A percentile compares a stretch with the other conserved stretches of the same genome.
These are phyloP conservation scores for Evansstolkia leycettana DNA, from an alignment of 495 filamentous ascomycete genomes.

Conservation along the genomic window DNA sequence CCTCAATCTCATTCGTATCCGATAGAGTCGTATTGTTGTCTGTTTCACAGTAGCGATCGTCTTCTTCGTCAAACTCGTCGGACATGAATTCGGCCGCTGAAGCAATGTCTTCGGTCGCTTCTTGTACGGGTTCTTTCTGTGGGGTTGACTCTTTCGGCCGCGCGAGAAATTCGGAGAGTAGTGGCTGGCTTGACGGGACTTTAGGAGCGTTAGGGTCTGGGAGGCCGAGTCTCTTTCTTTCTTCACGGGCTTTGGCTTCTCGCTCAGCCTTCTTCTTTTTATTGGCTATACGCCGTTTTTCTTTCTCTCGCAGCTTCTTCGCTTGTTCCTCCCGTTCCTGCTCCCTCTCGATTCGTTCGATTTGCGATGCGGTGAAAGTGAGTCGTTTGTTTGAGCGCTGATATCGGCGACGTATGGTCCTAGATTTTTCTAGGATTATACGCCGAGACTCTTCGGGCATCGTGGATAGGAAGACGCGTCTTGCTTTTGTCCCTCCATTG, in stretches of 20 bases:
- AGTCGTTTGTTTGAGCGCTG: slow-evolving; percentile 34
- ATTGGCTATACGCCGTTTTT: slow-evolving; percentile 24
- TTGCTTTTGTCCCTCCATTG: too few species aligned
- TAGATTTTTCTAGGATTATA: slow-evolving; percentile 34
- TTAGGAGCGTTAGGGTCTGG: slow-evolving; percentile 28
- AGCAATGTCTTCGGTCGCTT: neutral
- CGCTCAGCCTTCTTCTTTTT: slow-evolving; percentile 35
- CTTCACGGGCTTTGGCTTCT: slow-evolving; percentile 29
- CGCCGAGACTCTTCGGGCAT: slow-evolving; percentile 30
- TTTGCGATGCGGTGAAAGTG: slow-evolving; percentile 27
- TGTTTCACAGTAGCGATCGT: too few species aligned
- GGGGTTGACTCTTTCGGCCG: slow-evolving; percentile 3
- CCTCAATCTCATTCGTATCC: too few species aligned
- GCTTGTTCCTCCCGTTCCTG: slow-evolving; percentile 27
- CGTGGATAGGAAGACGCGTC: slow-evolving; percentile 3
- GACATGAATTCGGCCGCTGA: too few species aligned
- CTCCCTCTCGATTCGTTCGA: slow-evolving; percentile 32
- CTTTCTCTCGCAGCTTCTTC: slow-evolving; percentile 28
- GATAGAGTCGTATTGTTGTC: too few species aligned
- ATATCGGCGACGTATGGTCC: slow-evolving; percentile 31
- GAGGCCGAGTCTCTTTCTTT: slow-evolving; percentile 26
- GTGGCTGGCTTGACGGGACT: slow-evolving; percentile 35
- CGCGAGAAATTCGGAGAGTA: slow-evolving; percentile 31
- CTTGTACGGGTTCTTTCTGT: neutral
- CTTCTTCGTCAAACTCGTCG: too few species aligned